Evolutionary conservation across 1,284 basidiomycete genomes (phyloP).

Genomic region (Moesziomyces aphidis): DNA sequence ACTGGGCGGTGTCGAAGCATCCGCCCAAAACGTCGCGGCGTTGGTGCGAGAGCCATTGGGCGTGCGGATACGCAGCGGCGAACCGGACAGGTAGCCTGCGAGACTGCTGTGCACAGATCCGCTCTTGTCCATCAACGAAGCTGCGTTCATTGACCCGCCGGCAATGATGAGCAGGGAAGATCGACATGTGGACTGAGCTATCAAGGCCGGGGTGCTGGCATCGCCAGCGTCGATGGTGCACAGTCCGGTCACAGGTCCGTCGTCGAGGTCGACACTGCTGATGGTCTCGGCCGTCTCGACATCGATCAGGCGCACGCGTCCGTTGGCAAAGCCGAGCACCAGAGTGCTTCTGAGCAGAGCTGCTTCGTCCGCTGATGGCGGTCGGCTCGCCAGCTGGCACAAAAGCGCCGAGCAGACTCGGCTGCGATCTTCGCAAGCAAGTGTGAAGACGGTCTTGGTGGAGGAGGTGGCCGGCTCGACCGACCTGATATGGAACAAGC

Average conservation of each 20-base stretch:
- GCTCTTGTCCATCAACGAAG: conserved; percentile 29
- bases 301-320: conserved; percentile 30
- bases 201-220: conserved; percentile 17
- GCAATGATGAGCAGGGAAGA: conserved; percentile 33
- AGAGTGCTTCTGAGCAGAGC: conserved; percentile 28
- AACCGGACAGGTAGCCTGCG: conserved; percentile 23
- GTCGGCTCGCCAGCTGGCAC: conserved; percentile 21
- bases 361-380: conserved; percentile 22
- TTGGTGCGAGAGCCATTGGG: conserved; percentile 39
- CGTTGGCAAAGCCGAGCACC: conserved; percentile 43
- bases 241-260: conserved; percentile 33
- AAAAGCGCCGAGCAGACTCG: conserved; percentile 38
- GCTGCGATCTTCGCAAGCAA: conserved; percentile 20
- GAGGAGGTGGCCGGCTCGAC: conserved; percentile 16
- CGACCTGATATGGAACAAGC: conserved; percentile 34
- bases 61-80: conserved; percentile 36
- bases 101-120: conserved; percentile 39
- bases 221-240: conserved; percentile 22
- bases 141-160: conserved; percentile 2
- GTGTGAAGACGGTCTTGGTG: conserved; percentile 27
- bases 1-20: conserved; percentile 42
- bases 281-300: conserved; percentile 24
- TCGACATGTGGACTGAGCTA: conserved; percentile 29
- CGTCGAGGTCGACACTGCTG: conserved; percentile 36
- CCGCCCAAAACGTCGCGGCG: conserved; percentile 41